Conservation (phyloP, 441 rosid species). For the Erodium chrysanthum region DNA sequence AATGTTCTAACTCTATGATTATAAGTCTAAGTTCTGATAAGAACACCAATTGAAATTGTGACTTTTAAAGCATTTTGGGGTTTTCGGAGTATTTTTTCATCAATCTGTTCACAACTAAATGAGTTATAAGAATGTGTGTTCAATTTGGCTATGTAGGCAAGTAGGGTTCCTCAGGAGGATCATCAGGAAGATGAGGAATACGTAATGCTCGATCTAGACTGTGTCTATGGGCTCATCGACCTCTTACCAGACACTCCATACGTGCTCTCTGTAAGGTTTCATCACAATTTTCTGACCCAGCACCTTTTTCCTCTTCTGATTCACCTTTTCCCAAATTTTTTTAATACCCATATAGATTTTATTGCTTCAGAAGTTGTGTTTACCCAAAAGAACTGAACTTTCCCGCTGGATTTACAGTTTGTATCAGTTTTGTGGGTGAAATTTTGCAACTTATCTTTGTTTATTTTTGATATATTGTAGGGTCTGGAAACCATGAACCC, state of each 20-base stretch:
- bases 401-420: not conserved
- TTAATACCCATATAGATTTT: not conserved
- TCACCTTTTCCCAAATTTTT: not conserved
- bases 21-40: too few relatives aligned
- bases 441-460: not conserved
- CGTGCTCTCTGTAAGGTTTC: slow-evolving; percentile 34
- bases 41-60: too few relatives aligned
- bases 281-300: too few relatives aligned
- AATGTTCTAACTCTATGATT: too few relatives aligned
- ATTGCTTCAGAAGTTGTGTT: not conserved
- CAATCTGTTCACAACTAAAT: too few relatives aligned
- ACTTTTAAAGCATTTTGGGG: too few relatives aligned
- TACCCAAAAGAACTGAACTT: not conserved
- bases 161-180: slow-evolving; percentile 5
- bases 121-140: too few relatives aligned
- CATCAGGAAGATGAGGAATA: slow-evolving; percentile 34
- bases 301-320: not conserved
- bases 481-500: slow-evolving; percentile 51
- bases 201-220: slow-evolving; percentile 46
- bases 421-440: not conserved
- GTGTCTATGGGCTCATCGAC: slow-evolving; percentile 29
- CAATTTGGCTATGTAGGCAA: slow-evolving; percentile 30
- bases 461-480: slow-evolving; percentile 22
- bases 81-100: too few relatives aligned
- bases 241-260: slow-evolving; percentile 44